Conservation (phyloP, 805 yeast genomes). For the Myxozyma geophila region DNA sequence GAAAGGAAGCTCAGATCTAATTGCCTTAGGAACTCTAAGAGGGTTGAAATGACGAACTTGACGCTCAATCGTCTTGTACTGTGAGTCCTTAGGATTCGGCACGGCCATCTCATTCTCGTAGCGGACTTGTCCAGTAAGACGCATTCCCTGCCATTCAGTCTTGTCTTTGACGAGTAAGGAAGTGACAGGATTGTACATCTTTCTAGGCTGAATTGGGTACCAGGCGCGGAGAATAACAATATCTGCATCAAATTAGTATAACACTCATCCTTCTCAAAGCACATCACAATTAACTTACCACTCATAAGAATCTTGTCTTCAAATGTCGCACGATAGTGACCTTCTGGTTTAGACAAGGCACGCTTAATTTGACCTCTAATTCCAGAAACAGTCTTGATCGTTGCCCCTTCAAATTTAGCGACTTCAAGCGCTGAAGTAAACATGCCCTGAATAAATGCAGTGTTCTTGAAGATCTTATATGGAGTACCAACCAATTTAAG, state of each 20-base stretch:
- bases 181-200: conserved; percentile 94
- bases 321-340: conserved; percentile 93
- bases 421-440: conserved; percentile 89
- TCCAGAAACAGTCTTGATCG: conserved; percentile 94
- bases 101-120: conserved; percentile 71
- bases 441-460: conserved; percentile 98
- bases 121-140: conserved; percentile 91
- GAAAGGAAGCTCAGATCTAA: conserved; percentile 83
- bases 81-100: conserved; percentile 59
- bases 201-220: conserved; percentile 91
- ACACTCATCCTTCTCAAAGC: not conserved
- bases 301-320: conserved; percentile 93
- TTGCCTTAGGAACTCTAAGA: conserved; percentile 77
- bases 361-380: conserved; percentile 96
- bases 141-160: conserved; percentile 93
- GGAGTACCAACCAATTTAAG: conserved; percentile 95
- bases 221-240: conserved; percentile 89
- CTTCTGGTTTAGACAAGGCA: conserved; percentile 92
- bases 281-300: conserved; percentile 24
- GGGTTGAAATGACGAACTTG: conserved; percentile 84
- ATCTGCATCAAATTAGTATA: conserved; percentile 51
- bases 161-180: conserved; percentile 79
- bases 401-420: conserved; percentile 97
- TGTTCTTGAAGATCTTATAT: conserved; percentile 87
- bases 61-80: conserved; percentile 77